Evolutionary conservation across 225 moss, liverwort and hornwort genomes (phyloP).

Genomic region (Polytrichum commune): DNA sequence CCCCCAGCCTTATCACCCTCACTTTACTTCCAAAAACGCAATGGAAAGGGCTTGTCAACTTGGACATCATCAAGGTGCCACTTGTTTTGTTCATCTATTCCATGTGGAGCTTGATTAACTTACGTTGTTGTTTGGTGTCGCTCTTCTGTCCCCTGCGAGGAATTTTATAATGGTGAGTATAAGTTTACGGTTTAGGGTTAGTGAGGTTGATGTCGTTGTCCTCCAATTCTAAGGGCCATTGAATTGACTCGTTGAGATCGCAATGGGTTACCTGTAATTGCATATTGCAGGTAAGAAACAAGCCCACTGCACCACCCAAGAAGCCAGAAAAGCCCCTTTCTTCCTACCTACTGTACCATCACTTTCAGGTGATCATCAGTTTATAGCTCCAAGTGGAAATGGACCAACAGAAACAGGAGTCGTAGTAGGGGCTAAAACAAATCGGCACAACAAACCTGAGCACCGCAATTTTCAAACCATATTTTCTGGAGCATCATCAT

Average conservation of each 20-base stretch:
- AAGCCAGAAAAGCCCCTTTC: conserved; percentile 90
- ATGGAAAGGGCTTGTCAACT: conserved; percentile 82
- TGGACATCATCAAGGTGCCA: conserved; percentile 71
- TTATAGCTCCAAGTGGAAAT: conserved; percentile 35
- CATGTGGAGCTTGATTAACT: no score
- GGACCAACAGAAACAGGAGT: conserved; percentile 14
- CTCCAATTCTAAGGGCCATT: no score
- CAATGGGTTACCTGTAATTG: not conserved
- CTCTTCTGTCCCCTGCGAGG: not conserved
- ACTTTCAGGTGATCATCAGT: conserved; percentile 64
- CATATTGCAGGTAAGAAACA: conserved; percentile 65
- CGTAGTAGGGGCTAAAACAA: conserved; percentile 25
- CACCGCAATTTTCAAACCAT: conserved; percentile 57
- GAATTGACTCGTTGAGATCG: no score
- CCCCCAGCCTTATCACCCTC: conserved; percentile 75
- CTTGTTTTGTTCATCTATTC: not conserved
- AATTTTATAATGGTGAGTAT: no score
- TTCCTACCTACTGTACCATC: conserved; percentile 82
- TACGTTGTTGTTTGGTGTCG: not conserved
- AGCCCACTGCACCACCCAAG: conserved; percentile 88
- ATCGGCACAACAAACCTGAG: conserved; percentile 35
- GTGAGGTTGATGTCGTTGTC: no score
- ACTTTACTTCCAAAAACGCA: conserved; percentile 83
- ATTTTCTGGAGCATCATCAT: conserved; percentile 53
- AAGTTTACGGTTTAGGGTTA: no score